A percentile compares a stretch with the other conserved stretches of the same genome.
Conservation (phyloP, 768 basidiomycete species). For the Kwoniella dendrophila region DNA sequence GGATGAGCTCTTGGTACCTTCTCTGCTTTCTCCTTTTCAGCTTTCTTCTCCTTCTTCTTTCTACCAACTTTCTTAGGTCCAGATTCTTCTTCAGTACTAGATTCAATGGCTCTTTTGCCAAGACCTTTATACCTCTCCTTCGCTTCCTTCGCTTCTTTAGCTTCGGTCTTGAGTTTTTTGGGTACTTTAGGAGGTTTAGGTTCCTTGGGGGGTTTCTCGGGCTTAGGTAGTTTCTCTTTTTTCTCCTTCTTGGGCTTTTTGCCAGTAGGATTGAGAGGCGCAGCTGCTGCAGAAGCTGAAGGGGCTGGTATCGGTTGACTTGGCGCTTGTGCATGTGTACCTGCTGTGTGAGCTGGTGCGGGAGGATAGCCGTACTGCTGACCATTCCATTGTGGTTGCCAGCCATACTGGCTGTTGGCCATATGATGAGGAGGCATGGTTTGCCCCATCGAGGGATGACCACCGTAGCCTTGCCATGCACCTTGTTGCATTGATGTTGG, state of each 20-base stretch:
- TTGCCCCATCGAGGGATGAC: conserved; percentile 25
- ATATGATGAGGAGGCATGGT: conserved; percentile 29
- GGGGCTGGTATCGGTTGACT: conserved; percentile 14
- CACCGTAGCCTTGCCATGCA: conserved; percentile 23
- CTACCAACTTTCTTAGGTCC: conserved; percentile 28
- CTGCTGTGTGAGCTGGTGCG: conserved; percentile 19
- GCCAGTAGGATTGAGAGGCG: conserved; percentile 1
- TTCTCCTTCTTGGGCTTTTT: conserved; percentile 33
- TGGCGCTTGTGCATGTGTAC: conserved; percentile 13
- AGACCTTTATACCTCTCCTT: conserved; percentile 32
- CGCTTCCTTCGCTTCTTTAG: conserved; percentile 37
- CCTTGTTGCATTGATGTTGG: conserved; percentile 17
- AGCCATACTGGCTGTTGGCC: conserved; percentile 28
- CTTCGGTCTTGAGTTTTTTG: too few species aligned
- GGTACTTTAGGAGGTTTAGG: conserved; percentile 22
- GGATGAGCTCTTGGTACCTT: conserved; percentile 51
- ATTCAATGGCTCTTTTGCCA: conserved; percentile 45
- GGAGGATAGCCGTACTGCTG: conserved; percentile 29
- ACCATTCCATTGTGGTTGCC: conserved; percentile 29
- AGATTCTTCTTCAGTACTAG: conserved; percentile 26
- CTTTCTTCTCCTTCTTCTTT: conserved; percentile 35
- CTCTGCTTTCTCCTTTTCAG: conserved; percentile 37
- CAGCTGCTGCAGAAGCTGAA: conserved; percentile 1
- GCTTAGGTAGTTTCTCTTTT: conserved; percentile 27
- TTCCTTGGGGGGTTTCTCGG: conserved; percentile 13